These are phyloP conservation scores for Euphorbia celastroides DNA, from an alignment of 441 rosid species.

Conservation along the genomic window DNA sequence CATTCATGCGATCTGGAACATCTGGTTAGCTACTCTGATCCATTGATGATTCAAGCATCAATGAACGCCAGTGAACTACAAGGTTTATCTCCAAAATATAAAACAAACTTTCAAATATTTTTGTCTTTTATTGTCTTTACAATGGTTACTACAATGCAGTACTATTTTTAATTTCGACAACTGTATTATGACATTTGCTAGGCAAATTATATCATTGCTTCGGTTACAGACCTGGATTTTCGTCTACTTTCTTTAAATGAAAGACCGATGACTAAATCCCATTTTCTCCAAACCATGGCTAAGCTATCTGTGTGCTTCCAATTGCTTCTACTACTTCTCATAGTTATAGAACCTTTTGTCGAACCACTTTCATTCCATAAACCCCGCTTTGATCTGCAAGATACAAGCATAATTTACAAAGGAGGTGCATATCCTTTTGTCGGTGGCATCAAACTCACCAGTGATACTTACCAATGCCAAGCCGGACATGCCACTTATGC, in stretches of 20 bases:
- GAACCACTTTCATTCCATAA: slow-evolving; percentile 22
- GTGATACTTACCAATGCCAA: slow-evolving; percentile 19
- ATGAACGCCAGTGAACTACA: not conserved
- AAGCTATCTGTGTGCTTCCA: slow-evolving; percentile 3
- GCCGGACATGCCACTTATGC: slow-evolving; percentile 31
- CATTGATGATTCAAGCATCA: slow-evolving; percentile 32
- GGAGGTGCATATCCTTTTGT: slow-evolving; percentile 26
- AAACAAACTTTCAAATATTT: slow-evolving; percentile 28
- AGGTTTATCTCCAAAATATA: not conserved
- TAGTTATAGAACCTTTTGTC: not conserved
- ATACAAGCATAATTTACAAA: slow-evolving; percentile 22
- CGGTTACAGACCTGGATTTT: not conserved
- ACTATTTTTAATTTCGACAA: no score
- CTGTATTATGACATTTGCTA: not conserved
- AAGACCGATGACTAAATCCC: not conserved
- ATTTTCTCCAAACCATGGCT: not conserved
- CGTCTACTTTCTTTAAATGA: no score
- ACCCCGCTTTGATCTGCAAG: slow-evolving; percentile 19
- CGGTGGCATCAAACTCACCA: slow-evolving; percentile 31
- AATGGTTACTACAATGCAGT: not conserved
- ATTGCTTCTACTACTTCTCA: slow-evolving; percentile 12
- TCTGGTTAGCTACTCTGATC: slow-evolving; percentile 23
- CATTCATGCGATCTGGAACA: no score
- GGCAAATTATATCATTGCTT: no score
- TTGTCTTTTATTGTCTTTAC: not conserved